Percentiles rank a stretch among this genome's conserved stretches.
These are phyloP conservation scores for Rubus idaeus DNA, from an alignment of 306 rosid genomes.

Conservation along the genomic window DNA sequence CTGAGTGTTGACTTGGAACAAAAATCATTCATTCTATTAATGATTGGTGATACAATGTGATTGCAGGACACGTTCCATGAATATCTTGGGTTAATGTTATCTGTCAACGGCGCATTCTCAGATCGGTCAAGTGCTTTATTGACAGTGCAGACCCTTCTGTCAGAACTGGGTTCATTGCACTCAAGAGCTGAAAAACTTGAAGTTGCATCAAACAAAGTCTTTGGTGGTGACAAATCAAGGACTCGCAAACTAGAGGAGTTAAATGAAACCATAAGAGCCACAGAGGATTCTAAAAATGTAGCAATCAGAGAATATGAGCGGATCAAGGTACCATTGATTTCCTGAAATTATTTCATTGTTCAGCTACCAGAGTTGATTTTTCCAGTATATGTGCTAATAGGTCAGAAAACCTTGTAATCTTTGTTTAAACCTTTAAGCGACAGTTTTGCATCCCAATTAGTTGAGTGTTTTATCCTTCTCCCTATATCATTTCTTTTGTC, in stretches of 20 bases:
- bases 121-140: constrained; percentile 85
- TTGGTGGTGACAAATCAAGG: constrained; percentile 88
- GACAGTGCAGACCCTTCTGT: constrained; percentile 86
- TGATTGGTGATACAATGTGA: background rate
- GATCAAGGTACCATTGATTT: constrained; percentile 63
- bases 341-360: background rate
- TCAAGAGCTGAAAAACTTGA: constrained; percentile 89
- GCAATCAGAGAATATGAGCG: constrained; percentile 86
- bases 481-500: no score
- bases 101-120: constrained; percentile 81
- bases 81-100: constrained; percentile 89
- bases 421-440: no score
- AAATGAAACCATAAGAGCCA: constrained; percentile 68
- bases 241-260: constrained; percentile 75
- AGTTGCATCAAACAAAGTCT: constrained; percentile 79
- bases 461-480: no score
- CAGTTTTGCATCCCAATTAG: no score
- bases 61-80: constrained; percentile 94
- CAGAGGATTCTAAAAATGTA: constrained; percentile 83
- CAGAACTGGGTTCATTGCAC: constrained; percentile 72
- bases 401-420: no score
- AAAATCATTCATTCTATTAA: background rate
- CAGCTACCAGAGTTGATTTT: background rate
- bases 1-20: background rate
- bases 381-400: no score